Percentiles rank a stretch among this genome's conserved stretches.
These are phyloP conservation scores for Suillus subalutaceus DNA, from an alignment of 768 basidiomycete species.

Conservation along the genomic window DNA sequence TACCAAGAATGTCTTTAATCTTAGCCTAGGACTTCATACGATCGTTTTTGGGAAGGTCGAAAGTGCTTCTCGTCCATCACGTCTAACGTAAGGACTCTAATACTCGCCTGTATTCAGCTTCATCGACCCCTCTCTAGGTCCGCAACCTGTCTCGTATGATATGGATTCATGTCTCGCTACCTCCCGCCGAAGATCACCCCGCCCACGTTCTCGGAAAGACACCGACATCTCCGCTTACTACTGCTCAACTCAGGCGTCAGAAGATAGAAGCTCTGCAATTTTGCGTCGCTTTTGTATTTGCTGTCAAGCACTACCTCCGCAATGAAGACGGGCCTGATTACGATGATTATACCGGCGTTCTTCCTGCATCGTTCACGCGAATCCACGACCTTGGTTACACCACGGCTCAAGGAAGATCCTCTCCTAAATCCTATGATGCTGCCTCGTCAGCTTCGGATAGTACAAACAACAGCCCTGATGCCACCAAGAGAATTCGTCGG, in stretches of 20 bases:
- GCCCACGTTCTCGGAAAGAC: conserved; percentile 54
- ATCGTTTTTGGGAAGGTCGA: conserved; percentile 87
- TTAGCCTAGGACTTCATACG: conserved; percentile 71
- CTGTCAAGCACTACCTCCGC: conserved; percentile 80
- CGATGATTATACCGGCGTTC: conserved; percentile 65
- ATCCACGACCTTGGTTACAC: conserved; percentile 47
- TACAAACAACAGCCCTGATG: conserved; percentile 38
- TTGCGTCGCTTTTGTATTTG: conserved; percentile 69
- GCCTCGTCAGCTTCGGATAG: conserved; percentile 37
- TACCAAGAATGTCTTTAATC: conserved; percentile 11
- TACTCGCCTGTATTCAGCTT: background rate
- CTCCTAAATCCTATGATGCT: conserved; percentile 45
- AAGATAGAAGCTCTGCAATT: conserved; percentile 77
- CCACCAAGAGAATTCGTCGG: conserved; percentile 68
- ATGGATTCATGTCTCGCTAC: conserved; percentile 78
- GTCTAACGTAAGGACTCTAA: conserved; percentile 50
- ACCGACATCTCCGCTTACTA: conserved; percentile 46
- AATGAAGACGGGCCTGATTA: conserved; percentile 78
- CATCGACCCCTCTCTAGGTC: conserved; percentile 35
- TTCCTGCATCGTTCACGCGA: conserved; percentile 63
- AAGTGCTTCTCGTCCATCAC: conserved; percentile 77
- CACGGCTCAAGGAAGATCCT: conserved; percentile 33
- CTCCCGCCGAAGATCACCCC: conserved; percentile 52
- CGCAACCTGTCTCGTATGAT: conserved; percentile 78
- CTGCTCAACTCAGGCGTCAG: conserved; percentile 55